phyloP scores from a whole-genome alignment of 2,329 filamentous ascomycete genomes.

The Fusarium penzigii region DNA sequence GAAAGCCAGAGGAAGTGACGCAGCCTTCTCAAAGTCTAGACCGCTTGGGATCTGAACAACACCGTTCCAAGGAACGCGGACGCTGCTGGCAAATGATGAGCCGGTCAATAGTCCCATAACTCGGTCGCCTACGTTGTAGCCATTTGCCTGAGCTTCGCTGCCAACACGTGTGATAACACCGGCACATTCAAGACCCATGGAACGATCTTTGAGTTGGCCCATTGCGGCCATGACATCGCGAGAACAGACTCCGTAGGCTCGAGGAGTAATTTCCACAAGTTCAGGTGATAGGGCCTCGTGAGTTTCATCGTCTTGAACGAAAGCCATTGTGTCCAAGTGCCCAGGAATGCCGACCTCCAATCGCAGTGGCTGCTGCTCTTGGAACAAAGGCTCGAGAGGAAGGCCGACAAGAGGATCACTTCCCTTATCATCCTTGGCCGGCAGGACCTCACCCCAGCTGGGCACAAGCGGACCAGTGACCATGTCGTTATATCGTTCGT shows the following conservation, averaged over 20 bases:
- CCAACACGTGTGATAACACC: constrained; percentile 8
- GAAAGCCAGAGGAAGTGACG: constrained; percentile 8
- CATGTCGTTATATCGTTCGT: not conserved
- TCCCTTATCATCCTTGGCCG: too few relatives aligned
- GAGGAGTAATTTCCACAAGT: not conserved
- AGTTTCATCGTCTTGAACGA: not conserved
- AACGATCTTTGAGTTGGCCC: not conserved
- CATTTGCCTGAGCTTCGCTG: not conserved
- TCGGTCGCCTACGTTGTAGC: constrained; percentile 2
- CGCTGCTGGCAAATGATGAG: not conserved
- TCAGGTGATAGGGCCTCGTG: not conserved
- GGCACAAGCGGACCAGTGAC: not conserved
- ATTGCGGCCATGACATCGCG: not conserved
- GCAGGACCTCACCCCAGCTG: too few relatives aligned
- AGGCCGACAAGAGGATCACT: not conserved
- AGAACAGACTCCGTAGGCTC: not conserved
- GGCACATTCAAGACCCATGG: constrained; percentile 3
- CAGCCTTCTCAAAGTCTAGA: constrained; percentile 10
- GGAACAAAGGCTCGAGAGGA: not conserved
- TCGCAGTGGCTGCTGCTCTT: not conserved
- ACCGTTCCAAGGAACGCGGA: constrained; percentile 3
- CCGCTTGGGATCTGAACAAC: constrained; percentile 3
- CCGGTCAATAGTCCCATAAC: constrained; percentile 2
- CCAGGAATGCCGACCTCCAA: too few relatives aligned
- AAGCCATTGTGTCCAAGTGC: not conserved